Percentiles rank a stretch among this genome's conserved stretches.
Conservation (phyloP, 257 asterid genomes). For the Echites panduratus region DNA sequence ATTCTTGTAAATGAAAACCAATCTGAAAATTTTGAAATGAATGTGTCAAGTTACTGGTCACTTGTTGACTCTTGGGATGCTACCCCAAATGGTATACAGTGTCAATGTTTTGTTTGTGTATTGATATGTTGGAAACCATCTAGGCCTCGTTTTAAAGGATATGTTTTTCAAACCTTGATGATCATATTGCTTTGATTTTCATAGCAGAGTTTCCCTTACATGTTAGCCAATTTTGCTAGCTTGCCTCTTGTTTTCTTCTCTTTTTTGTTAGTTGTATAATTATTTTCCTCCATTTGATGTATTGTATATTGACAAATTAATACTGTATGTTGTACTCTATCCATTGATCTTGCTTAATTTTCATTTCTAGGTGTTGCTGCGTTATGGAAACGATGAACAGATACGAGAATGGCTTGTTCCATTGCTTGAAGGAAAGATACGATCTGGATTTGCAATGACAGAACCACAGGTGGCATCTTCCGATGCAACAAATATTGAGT, state of each 20-base stretch:
- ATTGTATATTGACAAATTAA: not conserved
- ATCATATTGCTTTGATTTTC: not conserved
- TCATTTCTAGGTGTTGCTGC: constrained; percentile 63
- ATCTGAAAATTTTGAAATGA: not conserved
- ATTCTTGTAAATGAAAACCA: no score
- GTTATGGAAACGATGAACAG: constrained; percentile 84
- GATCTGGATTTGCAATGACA: constrained; percentile 98
- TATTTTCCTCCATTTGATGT: not conserved
- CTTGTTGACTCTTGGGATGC: not conserved
- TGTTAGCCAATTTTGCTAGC: not conserved
- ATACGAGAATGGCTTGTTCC: constrained; percentile 79
- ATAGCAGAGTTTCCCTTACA: not conserved
- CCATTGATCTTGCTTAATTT: not conserved
- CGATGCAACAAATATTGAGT: constrained; percentile 94
- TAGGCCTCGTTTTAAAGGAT: no score
- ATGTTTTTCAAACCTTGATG: not conserved
- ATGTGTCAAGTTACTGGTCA: not conserved
- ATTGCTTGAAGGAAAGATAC: constrained; percentile 76
- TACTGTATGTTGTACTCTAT: not conserved
- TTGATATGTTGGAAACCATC: not conserved
- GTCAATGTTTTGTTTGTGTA: not conserved
- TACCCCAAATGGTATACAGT: not conserved
- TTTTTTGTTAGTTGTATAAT: not conserved
- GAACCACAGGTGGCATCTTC: constrained; percentile 99
- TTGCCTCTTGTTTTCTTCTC: not conserved